A percentile compares a stretch with the other conserved stretches of the same genome.
phyloP scores from a whole-genome alignment of 768 basidiomycete genomes.

The Basidioascus undulatus region DNA sequence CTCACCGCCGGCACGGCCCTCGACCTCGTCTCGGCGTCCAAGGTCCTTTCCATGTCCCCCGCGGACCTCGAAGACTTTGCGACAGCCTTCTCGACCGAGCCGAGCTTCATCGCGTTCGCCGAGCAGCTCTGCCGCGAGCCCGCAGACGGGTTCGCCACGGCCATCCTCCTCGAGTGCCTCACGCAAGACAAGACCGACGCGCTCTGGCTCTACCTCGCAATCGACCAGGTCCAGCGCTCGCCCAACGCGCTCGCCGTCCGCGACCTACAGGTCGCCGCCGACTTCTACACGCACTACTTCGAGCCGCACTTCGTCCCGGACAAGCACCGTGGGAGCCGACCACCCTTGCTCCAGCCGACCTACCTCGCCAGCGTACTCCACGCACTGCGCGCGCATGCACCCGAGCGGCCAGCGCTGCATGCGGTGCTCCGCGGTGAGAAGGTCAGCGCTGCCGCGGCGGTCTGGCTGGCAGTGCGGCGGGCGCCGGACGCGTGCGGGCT shows the following conservation, averaged over 20 bases:
- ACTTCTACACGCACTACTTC: conserved; percentile 59
- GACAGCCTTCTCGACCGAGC: conserved; percentile 60
- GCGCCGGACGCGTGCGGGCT: too few relatives aligned
- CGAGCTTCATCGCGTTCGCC: conserved; percentile 35
- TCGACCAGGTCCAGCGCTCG: conserved; percentile 47
- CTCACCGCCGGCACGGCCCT: conserved; percentile 64
- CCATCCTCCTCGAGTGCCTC: conserved; percentile 44
- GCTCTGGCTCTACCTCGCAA: conserved; percentile 43
- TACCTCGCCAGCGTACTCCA: too few relatives aligned
- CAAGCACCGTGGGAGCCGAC: too few relatives aligned
- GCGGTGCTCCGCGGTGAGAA: too few relatives aligned
- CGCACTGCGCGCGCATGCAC: too few relatives aligned
- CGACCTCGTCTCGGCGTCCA: conserved; percentile 52
- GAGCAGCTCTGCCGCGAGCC: conserved; percentile 29
- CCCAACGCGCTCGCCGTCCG: conserved; percentile 36
- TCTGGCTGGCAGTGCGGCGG: too few relatives aligned
- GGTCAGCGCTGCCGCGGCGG: too few relatives aligned
- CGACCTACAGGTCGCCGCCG: conserved; percentile 45
- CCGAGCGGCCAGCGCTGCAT: too few relatives aligned
- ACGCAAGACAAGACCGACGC: conserved; percentile 71
- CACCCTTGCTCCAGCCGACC: too few relatives aligned
- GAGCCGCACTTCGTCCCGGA: too few relatives aligned
- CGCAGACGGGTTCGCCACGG: conserved; percentile 9
- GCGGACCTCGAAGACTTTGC: conserved; percentile 62
- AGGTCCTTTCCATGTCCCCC: conserved; percentile 19